Evolutionary conservation across 2,329 filamentous ascomycete genomes (phyloP), one percentile per base, ranked within the genome.

Genomic region (Alternaria burnsii): DNA sequence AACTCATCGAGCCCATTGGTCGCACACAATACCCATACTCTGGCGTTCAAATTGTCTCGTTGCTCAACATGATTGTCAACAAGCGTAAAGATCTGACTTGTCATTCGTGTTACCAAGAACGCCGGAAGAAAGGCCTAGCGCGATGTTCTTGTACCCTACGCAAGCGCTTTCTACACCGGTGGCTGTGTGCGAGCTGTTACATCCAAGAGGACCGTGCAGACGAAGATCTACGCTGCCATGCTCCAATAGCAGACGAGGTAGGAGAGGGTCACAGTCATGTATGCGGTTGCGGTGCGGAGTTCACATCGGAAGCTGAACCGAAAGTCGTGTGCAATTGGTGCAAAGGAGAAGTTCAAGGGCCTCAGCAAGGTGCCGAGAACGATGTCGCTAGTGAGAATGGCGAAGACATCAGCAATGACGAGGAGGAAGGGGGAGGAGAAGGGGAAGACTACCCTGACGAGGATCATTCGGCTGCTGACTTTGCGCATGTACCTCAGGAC

Each of bases 181-280:
- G 69, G 67, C 26, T 63, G 3, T 71, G 69, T 40, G n/a, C 67
- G 4, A 38, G 40, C 14, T 71, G 67, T 38, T 64, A 62, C 41
- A 32, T 46, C 11, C 32, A 51, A 4, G 59, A 65, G 9, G 16
- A 48, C 7, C 10, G n/a, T 2, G 50, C 32, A 4, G 59, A 55
- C 12, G 42, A 51, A 26, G 30, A 50, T 8, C 28, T 54, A 1
- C 12, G 24, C 9, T 36, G 28, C 6, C 36, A 50, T 14, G 10
- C 26, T 3, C 9, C 32, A 3, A 30, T 54, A 8, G 34, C 22
- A 26, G 38, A 24, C 8, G 38, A 48, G 11, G 16, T 20, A 16
- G 50, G 50, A 46, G 28, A 52, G 22, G 26, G 47, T 26, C 46
- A 60, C 24, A 14, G 32, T 14, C 57, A 52, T 20, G 11, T 38